Base-by-base conservation (phyloP, 2,329 filamentous ascomycete genomes). In the Exophiala aquamarina region DNA sequence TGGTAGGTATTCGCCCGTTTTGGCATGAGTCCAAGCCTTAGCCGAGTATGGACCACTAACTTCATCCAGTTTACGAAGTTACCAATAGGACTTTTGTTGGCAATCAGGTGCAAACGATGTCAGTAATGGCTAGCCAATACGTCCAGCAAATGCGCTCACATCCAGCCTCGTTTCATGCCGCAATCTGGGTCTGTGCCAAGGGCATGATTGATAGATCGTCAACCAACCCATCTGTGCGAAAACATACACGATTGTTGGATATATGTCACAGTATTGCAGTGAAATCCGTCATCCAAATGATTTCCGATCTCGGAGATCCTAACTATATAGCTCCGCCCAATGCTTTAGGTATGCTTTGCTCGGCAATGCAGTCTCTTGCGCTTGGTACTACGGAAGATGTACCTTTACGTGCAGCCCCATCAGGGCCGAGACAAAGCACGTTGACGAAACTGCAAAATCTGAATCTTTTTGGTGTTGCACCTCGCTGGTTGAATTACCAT, bases 401-500 rank as follows among this genome's bases (percentile, higher is more conserved):
- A 6, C 6, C 32, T 34, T n/a, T 14, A n/a, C 32, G 17, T 34
- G 32, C 14, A 5, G 13, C n/a, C 17, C 5, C 6, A 14, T 34
- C 32, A 14, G 32, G 32, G 14, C 32, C 32, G 14, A 34, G 32
- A n/a, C 32, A 34, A 34, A 34, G 32, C 17, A 34, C 32, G 5
- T 34, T 34, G 17, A 34, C 13, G 6, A 34, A 34, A 14, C 32
- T 34, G 5, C 32, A 34, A 34, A 34, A 34, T 34, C 17, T 34
- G 5, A 7, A 34, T 14, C 32, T 34, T 14, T 34, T n/a, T n/a
- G 32, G 32, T 5, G n/a, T 34, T 18, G 32, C 32, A 34, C 32
- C 32, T 34, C 32, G 32, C 17, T 34, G 32, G 32, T 34, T 34
- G 32, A 34, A 34, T 34, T 34, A 34, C 32, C 32, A 34, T 18